These are phyloP conservation scores for Haberlea rhodopensis DNA, from an alignment of 257 asterid genomes.

Conservation along the genomic window DNA sequence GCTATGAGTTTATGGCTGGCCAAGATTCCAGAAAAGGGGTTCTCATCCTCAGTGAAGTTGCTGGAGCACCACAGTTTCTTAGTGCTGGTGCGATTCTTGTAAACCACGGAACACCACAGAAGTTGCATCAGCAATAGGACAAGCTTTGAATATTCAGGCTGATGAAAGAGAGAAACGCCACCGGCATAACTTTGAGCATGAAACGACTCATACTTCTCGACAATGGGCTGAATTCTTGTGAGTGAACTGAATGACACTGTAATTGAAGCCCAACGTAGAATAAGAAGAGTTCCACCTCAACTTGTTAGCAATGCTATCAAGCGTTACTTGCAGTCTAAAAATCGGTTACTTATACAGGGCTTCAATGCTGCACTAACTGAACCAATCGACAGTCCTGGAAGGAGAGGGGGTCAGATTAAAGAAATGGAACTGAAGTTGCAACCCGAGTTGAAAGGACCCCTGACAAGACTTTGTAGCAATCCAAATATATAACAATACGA, in stretches of 20 bases:
- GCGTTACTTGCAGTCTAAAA: too few relatives aligned
- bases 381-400: too few relatives aligned
- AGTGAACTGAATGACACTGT: conserved; percentile 91
- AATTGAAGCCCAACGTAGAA: conserved; percentile 84
- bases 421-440: too few relatives aligned
- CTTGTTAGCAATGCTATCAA: conserved; percentile 55
- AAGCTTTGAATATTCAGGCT: conserved; percentile 77
- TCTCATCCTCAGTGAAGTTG: conserved; percentile 95
- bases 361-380: too few relatives aligned
- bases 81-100: conserved; percentile 98
- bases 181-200: too few relatives aligned
- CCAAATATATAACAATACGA: conserved; percentile 78
- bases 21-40: conserved; percentile 89
- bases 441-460: too few relatives aligned
- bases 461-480: conserved; percentile 62
- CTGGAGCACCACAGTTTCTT: conserved; percentile 98
- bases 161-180: conserved; percentile 96
- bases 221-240: conserved; percentile 94
- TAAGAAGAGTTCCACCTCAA: conserved; percentile 64
- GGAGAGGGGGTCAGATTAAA: too few relatives aligned
- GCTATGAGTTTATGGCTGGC: conserved; percentile 97
- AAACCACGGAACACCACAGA: conserved; percentile 97
- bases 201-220: conserved; percentile 93
- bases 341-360: too few relatives aligned
- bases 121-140: conserved; percentile 53